A percentile compares a stretch with the other conserved stretches of the same genome.
These are phyloP conservation scores for Capsicum baccatum DNA, from an alignment of 257 asterid species.

Conservation along the genomic window DNA sequence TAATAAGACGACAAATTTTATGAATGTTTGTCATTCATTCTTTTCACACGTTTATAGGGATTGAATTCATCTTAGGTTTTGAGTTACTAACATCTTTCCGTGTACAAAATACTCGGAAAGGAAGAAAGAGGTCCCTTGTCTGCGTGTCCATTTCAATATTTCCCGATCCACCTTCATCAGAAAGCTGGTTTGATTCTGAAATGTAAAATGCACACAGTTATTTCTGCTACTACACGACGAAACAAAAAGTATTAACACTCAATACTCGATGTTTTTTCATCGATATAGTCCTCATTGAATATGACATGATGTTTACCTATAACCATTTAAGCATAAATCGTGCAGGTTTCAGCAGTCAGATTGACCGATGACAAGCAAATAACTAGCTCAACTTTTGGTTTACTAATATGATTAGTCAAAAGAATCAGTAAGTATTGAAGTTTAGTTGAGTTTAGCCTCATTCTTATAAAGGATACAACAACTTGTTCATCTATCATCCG, in stretches of 20 bases:
- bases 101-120: slow-evolving; percentile 76
- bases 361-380: background rate
- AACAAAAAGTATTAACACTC: no score
- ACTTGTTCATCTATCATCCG: background rate
- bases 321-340: no score
- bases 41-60: background rate
- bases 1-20: background rate
- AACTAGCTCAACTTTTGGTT: background rate
- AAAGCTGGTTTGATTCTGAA: slow-evolving; percentile 53
- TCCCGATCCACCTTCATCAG: slow-evolving; percentile 45
- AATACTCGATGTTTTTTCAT: no score
- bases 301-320: no score
- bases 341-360: no score
- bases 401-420: background rate
- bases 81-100: slow-evolving; percentile 63
- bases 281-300: no score
- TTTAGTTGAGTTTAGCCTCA: no score
- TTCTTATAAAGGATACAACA: no score
- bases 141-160: slow-evolving; percentile 46
- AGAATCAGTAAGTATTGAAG: no score
- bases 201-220: slow-evolving; percentile 8
- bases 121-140: slow-evolving; percentile 69
- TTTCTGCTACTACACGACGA: background rate
- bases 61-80: background rate
- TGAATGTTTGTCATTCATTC: background rate